Base-by-base conservation (phyloP, 257 asterid genomes). In the Plantago major region DNA sequence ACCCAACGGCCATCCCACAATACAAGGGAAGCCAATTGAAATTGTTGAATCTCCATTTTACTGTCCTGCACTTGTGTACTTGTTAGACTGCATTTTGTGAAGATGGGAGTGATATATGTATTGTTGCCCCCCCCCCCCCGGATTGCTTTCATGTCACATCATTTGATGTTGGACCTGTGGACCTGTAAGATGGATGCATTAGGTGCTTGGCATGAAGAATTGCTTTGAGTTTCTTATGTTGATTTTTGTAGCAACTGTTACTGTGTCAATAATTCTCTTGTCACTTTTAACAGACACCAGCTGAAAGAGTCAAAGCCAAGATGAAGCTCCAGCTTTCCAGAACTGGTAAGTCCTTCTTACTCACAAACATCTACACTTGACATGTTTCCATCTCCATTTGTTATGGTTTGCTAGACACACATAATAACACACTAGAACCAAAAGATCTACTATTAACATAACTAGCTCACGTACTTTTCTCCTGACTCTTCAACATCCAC, bases 241-340 rank as follows among this genome's bases (percentile, higher is more conserved):
- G 64, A 33, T 43, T 37, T 63, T 38, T 63, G 8, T 14, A 0
- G 56, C 58, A 55, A 38, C 55, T 47, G 48, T 63, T 42, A 14
- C 28, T 58, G 45, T 72, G 33, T 55, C 68, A 67, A 69, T 26
- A 42, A 46, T 58, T 28, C 15, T 76, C 53, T 54, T 71, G 66
- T 65, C 37, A 30, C 42, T 18, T 63, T 64, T 52, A 13, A 73
- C 76, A 92, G 95, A 77, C 86, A 54, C 87, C 95, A 64, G 92
- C 97, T 63, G 93, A 86, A 75, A 88, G 87, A 77, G 89, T 88
- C 68, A 88, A 79, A 84, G 98, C 97, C 75, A 88, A 82, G 84
- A 88, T 84, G 98, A 82, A 88, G 73, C 74, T 84, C 65, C 97
- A 92, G 84, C 95, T 92, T 74, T 79, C 89, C 48, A 78, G 74